A percentile compares a stretch with the other conserved stretches of the same genome.
Conservation (phyloP, 768 basidiomycete genomes). For the Boletus huronensis region DNA sequence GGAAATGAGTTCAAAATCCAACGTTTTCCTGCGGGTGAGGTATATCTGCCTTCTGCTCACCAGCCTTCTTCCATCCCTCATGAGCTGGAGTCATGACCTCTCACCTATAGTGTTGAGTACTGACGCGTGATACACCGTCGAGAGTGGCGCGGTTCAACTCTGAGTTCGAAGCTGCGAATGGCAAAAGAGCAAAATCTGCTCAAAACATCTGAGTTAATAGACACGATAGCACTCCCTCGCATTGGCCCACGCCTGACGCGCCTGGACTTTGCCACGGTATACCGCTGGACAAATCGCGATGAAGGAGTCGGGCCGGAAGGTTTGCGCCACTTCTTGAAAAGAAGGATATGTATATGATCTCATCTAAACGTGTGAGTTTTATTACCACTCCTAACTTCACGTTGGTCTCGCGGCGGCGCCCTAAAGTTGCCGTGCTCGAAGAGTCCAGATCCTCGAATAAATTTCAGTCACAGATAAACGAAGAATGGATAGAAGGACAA, state of each 20-base stretch:
- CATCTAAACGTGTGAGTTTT: conserved; percentile 67
- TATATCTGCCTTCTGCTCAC: conserved; percentile 14
- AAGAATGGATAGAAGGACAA: not conserved
- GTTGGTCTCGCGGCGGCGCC: conserved; percentile 60
- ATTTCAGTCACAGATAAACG: conserved; percentile 2
- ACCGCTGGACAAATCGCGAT: conserved; percentile 1
- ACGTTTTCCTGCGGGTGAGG: conserved; percentile 12
- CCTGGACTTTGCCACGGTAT: conserved; percentile 1
- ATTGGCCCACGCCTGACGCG: conserved; percentile 9
- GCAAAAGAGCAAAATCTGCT: conserved; percentile 22
- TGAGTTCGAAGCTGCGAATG: conserved; percentile 11
- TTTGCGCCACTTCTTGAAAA: conserved; percentile 2
- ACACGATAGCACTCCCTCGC: not conserved
- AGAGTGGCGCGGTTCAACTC: not conserved
- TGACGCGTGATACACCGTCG: not conserved
- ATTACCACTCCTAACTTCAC: conserved; percentile 66
- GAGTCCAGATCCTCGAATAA: conserved; percentile 35
- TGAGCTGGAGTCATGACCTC: not conserved
- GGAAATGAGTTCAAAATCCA: conserved; percentile 7
- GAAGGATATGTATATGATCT: conserved; percentile 14
- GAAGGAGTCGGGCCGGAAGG: not conserved
- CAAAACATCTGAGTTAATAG: conserved; percentile 15
- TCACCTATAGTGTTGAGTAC: conserved; percentile 5
- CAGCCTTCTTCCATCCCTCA: not conserved
- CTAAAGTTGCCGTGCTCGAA: conserved; percentile 55